These are phyloP conservation scores for Mycena capillaripes DNA, from an alignment of 768 basidiomycete species.

Conservation along the genomic window DNA sequence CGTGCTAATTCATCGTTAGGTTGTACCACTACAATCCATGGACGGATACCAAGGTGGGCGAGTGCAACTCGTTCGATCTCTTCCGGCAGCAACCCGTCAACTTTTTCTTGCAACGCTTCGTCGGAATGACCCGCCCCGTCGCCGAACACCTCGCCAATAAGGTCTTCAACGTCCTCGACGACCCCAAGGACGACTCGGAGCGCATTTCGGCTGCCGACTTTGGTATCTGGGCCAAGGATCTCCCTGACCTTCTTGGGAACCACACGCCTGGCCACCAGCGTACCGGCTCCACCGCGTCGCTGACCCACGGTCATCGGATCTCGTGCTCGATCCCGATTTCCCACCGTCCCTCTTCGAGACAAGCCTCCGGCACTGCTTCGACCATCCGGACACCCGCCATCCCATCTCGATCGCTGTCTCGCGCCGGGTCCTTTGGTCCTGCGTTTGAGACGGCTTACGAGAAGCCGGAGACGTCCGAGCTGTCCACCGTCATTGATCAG, in stretches of 20 bases:
- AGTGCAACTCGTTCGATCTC: constrained; percentile 84
- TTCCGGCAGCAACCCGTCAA: constrained; percentile 84
- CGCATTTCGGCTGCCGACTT: constrained; percentile 88
- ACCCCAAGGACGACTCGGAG: constrained; percentile 71
- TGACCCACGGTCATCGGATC: constrained; percentile 73
- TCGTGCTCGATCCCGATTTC: constrained; percentile 74
- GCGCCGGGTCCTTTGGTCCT: constrained; percentile 74
- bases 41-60: constrained; percentile 91
- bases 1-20: constrained; percentile 57
- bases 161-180: constrained; percentile 86
- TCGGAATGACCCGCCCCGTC: constrained; percentile 89
- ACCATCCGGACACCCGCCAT: constrained; percentile 67
- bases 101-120: constrained; percentile 93
- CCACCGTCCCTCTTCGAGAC: constrained; percentile 79
- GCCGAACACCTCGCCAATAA: constrained; percentile 88
- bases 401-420: constrained; percentile 69
- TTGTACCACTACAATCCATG: constrained; percentile 99
- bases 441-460: constrained; percentile 55
- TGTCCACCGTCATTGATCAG: constrained; percentile 70
- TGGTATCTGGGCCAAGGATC: constrained; percentile 85
- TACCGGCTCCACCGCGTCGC: constrained; percentile 69
- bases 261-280: constrained; percentile 65
- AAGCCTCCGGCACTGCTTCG: constrained; percentile 62
- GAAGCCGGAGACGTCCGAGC: constrained; percentile 57
- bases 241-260: constrained; percentile 79